Evolutionary conservation across 1,139 yeast genomes (phyloP).

Genomic region (Suhomyces bokatorum): DNA sequence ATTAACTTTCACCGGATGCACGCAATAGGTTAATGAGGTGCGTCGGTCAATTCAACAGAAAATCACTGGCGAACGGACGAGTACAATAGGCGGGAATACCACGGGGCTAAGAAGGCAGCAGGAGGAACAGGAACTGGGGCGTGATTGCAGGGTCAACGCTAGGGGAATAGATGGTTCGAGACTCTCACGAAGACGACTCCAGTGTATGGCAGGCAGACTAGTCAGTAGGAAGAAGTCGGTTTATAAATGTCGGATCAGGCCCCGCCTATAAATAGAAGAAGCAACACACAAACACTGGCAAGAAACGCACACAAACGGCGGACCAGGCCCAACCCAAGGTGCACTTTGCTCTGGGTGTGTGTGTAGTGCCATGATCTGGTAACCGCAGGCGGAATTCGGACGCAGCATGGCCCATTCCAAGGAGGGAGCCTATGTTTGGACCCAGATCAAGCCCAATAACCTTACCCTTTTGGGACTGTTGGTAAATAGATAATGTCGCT

Average conservation of each 20-base stretch:
- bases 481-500: conserved; percentile 2
- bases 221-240: background rate
- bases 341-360: background rate
- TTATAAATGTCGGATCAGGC: background rate
- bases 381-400: no score
- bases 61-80: no score
- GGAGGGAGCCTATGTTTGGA: background rate
- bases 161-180: no score
- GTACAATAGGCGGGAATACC: no score
- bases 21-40: no score
- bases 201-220: no score
- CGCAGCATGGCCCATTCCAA: background rate
- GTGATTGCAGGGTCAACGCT: no score
- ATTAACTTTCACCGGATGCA: no score
- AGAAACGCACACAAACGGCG: background rate
- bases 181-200: no score
- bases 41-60: no score
- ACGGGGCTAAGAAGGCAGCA: no score
- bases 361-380: background rate
- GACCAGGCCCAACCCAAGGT: background rate
- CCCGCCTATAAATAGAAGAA: conserved; percentile 1
- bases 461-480: background rate
- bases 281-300: background rate
- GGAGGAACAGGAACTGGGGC: no score
- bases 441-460: background rate